A percentile compares a stretch with the other conserved stretches of the same genome.
phyloP scores from a whole-genome alignment of 148 eudicot genomes.

The Spergularia marina region DNA sequence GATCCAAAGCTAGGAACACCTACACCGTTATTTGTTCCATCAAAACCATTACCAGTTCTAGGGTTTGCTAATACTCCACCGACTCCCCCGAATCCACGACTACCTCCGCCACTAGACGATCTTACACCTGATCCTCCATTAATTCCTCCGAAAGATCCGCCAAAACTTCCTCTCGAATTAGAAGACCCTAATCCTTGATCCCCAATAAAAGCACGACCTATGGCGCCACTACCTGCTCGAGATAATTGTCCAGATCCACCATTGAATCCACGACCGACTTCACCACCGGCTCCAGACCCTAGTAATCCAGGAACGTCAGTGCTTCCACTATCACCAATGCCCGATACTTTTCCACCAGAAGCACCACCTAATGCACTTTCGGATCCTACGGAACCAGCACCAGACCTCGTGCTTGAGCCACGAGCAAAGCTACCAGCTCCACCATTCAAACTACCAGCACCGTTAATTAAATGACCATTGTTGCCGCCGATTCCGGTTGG shows the following conservation, averaged over 20 bases:
- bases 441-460: not conserved
- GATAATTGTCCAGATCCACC: not conserved
- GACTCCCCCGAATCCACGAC: not conserved
- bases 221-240: not conserved
- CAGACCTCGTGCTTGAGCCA: no score
- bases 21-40: not conserved
- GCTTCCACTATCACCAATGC: no score
- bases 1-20: no score
- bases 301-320: no score
- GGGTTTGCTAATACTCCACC: not conserved
- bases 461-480: no score
- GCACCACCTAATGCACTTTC: not conserved
- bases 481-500: no score
- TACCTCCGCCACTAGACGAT: not conserved
- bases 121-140: no score
- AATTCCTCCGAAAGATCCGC: not conserved
- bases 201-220: no score
- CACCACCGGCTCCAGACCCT: no score
- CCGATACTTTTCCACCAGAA: no score
- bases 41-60: not conserved
- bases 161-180: no score
- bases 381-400: conserved; percentile 5
- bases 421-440: not conserved
- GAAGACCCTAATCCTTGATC: no score
- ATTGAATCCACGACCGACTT: not conserved